Evolutionary conservation across 2,329 filamentous ascomycete species (phyloP), one percentile per base, ranked within the genome.

Genomic region (Ceratocystis smalleyi): DNA sequence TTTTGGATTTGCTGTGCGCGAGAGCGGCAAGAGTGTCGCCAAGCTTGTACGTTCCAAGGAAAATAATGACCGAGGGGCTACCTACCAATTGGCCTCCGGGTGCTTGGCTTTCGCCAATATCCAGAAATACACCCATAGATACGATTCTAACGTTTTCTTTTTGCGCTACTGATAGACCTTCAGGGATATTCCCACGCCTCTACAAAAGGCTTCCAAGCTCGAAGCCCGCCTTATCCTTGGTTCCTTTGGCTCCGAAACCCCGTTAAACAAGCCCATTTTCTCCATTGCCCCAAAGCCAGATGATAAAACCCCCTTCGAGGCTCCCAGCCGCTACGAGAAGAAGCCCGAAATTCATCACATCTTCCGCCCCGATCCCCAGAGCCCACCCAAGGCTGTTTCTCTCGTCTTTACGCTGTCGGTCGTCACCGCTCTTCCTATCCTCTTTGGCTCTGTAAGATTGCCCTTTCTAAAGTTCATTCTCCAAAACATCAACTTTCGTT

Each of bases 321-420:
- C 83, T 69, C 84, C 89, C 8, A 75, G 91, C 68, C 87, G 92
- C 75, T 97, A 96, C 75, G 88, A 87, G 72, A 88, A 89, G 77
- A 83, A 85, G 69, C 78, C 83, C 8, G 88, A 95, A 75, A 96
- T 99, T 72, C 83, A 89, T 77, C 94, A 99, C 78, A 88, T 87
- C 70, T 99, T 97, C 84, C 85, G 84, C 68, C 75, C 79, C 15
- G 90, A 92, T 70, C 84, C 91, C 55, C 83, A 82, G 75, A 96
- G 84, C 74, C 91, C 91, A 24, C 88, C 90, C 59, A 84, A 85
- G 74, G 73, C 94, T 67, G 82, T 97, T 68, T 92, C 89, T 1
- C 71, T 94, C 61, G 78, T 88, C 65, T 97, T 97, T 8, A 79
- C 85, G 4, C 77, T 85, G 7, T 84, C 86, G 43, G 85, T 96